phyloP scores from a whole-genome alignment of 371 early-diverging fungal species.

The Mucor lusitanicus region DNA sequence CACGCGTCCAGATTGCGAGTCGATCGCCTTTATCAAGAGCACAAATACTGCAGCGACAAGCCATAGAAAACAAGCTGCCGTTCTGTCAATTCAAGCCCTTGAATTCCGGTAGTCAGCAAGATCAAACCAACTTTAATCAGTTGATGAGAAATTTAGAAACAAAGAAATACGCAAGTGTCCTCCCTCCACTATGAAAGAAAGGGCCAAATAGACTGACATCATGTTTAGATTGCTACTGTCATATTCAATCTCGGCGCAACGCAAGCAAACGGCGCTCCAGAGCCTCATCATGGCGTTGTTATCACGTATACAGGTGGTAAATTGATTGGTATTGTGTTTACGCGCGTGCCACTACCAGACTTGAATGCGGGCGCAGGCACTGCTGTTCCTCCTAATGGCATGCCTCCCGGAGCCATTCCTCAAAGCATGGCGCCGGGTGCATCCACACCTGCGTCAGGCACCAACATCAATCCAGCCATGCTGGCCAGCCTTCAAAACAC shows the following conservation, averaged over 20 bases:
- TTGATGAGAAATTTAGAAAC: conserved; percentile 52
- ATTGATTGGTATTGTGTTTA: conserved; percentile 57
- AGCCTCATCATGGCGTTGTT: conserved; percentile 48
- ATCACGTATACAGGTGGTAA: conserved; percentile 47
- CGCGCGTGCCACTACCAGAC: conserved; percentile 52
- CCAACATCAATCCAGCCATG: conserved; percentile 22
- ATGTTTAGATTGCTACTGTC: conserved; percentile 43
- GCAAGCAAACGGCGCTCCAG: conserved; percentile 20
- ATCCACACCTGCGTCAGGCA: conserved; percentile 16
- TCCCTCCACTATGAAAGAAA: too few relatives aligned
- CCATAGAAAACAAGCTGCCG: conserved; percentile 50
- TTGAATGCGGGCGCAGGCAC: conserved; percentile 23
- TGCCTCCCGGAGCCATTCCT: conserved; percentile 10
- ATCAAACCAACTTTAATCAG: conserved; percentile 50
- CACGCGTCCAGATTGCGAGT: conserved; percentile 50
- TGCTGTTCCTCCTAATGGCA: neutral
- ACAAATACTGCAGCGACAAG: conserved; percentile 44
- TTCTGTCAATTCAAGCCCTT: conserved; percentile 58
- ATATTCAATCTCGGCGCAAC: conserved; percentile 37
- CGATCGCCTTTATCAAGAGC: conserved; percentile 51
- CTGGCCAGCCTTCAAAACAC: conserved; percentile 28
- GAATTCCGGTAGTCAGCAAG: conserved; percentile 41
- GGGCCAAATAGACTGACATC: too few relatives aligned
- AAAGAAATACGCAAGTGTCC: conserved; percentile 51
- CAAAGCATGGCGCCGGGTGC: conserved; percentile 2